Base-by-base conservation (phyloP, 345 rosid species). In the Rhizophora mangle region DNA sequence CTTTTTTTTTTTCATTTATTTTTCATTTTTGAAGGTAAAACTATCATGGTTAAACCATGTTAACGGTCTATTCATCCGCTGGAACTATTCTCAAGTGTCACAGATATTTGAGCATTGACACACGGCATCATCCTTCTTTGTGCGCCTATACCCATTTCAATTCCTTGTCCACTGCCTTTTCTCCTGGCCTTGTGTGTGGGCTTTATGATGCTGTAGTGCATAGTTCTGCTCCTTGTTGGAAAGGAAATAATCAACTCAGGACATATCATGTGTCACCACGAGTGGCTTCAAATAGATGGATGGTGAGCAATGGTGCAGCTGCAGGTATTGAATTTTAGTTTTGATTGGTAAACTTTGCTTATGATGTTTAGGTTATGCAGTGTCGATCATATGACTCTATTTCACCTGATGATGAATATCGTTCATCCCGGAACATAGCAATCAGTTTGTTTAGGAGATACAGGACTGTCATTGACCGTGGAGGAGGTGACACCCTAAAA, bases 401-500 rank as follows among this genome's bases (percentile, higher is more conserved):
- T 65, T 83, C 89, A 8, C 67, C 83, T 2, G 92, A 91, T 75
- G 88, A 93, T 65, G 97, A 93, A 83, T 93, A 89, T 58, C 94
- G 89, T 68, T 93, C 98, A 5, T 90, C 94, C 6, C 84, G 91
- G 62, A 91, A 91, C 76, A 93, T 93, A 78, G 97, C 98, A 4
- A 81, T 85, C 79, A 91, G 91, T 79, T 81, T 93, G 78, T 81
- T 93, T 72, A 83, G 86, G 84, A 88, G 96, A 47, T 91, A 93
- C 82, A 89, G 84, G 80, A 87, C 85, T 31, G 92, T 79, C 68
- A 83, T 93, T 63, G 94, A 88, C 43, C 96, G 98, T 6, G 98
- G 98, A 69, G 91, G 89, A 87, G 97, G 88, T 74, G 88, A 90
- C 88, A 90, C 87, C 86, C 76, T 93, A 78, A 87, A 88, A 86